These are phyloP conservation scores for Arxiozyma bovina DNA, from an alignment of 1,139 yeast species.

Conservation along the genomic window DNA sequence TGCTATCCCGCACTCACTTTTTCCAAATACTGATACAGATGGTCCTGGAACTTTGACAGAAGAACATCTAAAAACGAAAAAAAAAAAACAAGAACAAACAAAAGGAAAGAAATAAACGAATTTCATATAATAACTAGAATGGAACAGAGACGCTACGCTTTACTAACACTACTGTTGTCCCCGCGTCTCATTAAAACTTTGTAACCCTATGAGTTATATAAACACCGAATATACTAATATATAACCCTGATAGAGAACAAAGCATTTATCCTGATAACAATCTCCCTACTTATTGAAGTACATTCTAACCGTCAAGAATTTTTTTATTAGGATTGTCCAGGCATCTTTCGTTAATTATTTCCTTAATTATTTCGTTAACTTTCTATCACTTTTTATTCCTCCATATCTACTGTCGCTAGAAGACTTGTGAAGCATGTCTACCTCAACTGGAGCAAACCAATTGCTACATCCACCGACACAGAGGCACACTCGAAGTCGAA, in stretches of 20 bases:
- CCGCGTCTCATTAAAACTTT: neutral
- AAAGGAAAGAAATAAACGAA: neutral
- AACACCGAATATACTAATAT: neutral
- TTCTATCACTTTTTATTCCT: neutral
- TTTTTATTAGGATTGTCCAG: neutral
- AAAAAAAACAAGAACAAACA: too few relatives aligned
- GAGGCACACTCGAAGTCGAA: conserved; percentile 12
- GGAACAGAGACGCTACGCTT: neutral
- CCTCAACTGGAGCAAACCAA: neutral
- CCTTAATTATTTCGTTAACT: too few relatives aligned
- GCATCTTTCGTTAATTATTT: too few relatives aligned
- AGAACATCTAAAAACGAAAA: neutral
- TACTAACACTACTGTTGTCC: neutral
- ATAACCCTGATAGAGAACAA: neutral
- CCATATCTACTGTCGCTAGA: neutral
- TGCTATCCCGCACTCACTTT: neutral
- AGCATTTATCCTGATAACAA: neutral
- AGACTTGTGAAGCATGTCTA: neutral
- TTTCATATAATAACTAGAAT: too few relatives aligned
- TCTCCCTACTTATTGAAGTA: neutral
- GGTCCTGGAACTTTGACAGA: too few relatives aligned
- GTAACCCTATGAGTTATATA: neutral
- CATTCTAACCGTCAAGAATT: neutral
- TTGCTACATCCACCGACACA: neutral
- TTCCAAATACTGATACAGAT: neutral